Evolutionary conservation across 2,329 filamentous ascomycete species (phyloP), one percentile per base, ranked within the genome.

Genomic region (Tolypocladium tundrense): DNA sequence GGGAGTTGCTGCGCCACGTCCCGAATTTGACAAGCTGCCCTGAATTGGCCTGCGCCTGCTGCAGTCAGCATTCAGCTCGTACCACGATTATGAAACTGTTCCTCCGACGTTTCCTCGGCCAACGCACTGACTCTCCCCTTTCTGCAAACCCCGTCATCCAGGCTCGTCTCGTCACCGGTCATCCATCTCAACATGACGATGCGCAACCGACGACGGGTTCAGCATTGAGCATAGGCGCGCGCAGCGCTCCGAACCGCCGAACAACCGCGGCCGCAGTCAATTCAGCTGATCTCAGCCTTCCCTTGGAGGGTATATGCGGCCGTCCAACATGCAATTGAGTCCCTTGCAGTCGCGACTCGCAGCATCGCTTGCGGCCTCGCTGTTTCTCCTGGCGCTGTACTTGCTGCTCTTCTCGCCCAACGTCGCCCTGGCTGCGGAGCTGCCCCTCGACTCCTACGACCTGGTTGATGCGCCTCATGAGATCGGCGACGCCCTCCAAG

Each of bases 301-400:
- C 72, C 72, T 68, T 67, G 66, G 71, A 71, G 77, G 77, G 73
- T 73, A 74, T 74, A 71, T 11, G 31, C 31, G 48, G 31, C 48
- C 66, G 64, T 65, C 61, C 68, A 71, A 66, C 62, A 83, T 83
- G 81, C 76, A 86, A 72, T 79, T 87, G 71, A 86, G 81, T 70
- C 84, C 82, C 66, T 76, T 89, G 64, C 88, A 89, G 76, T 87
- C 85, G 74, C 86, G 88, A 69, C 82, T 90, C 67, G 82, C 82
- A 68, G 84, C 86, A 66, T 88, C 86, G 58, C 69, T 88, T 56
- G 76, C 81, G 65, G 83, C 85, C 57, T 82, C 84, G 39, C 72
- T 83, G 37, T 68, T 88, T 55, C 70, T 89, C 39, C 65, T 87
- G 40, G 66, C 83, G 43, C 69, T 91, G 48, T 88, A 85, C 68